Evolutionary conservation across 176 grass and related monocot species (phyloP).

Genomic region (Coix lacrymajobi): DNA sequence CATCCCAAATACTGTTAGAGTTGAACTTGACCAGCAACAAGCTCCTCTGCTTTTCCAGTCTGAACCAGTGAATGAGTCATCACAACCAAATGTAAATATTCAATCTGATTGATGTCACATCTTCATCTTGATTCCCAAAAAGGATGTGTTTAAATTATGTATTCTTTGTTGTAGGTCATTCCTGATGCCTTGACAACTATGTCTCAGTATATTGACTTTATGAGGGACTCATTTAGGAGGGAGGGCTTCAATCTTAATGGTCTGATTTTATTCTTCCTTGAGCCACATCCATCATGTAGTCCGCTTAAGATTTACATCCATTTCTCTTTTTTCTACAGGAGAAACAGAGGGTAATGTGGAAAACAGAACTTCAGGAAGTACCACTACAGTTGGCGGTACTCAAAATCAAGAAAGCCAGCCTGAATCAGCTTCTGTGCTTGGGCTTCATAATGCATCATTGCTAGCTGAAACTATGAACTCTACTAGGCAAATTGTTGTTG

Average conservation of each 20-base stretch:
- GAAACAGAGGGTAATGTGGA: constrained; percentile 21
- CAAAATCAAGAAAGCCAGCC: constrained; percentile 26
- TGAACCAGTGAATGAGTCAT: constrained; percentile 41
- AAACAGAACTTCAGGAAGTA: constrained; percentile 32
- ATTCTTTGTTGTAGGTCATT: constrained; percentile 56
- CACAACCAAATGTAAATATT: constrained; percentile 74
- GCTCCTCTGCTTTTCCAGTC: constrained; percentile 45
- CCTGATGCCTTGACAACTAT: constrained; percentile 94
- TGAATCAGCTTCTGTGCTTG: constrained; percentile 37
- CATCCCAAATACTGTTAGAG: constrained; percentile 47
- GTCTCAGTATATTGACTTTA: constrained; percentile 74
- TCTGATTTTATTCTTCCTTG: constrained; percentile 19
- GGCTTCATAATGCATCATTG: constrained; percentile 50
- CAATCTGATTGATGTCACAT: constrained; percentile 15
- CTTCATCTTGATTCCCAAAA: neutral
- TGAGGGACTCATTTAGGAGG: constrained; percentile 79
- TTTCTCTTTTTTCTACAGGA: constrained; percentile 25
- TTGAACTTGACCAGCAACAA: constrained; percentile 64
- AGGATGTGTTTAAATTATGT: constrained; percentile 1
- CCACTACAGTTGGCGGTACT: constrained; percentile 30
- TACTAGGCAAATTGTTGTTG: constrained; percentile 57
- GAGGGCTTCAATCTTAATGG: constrained; percentile 63
- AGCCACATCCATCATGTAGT: constrained; percentile 9
- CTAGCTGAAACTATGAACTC: constrained; percentile 60
- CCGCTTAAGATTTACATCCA: constrained; percentile 17